Evolutionary conservation across 495 filamentous ascomycete genomes (phyloP).

Genomic region (Penicillium fimorum): DNA sequence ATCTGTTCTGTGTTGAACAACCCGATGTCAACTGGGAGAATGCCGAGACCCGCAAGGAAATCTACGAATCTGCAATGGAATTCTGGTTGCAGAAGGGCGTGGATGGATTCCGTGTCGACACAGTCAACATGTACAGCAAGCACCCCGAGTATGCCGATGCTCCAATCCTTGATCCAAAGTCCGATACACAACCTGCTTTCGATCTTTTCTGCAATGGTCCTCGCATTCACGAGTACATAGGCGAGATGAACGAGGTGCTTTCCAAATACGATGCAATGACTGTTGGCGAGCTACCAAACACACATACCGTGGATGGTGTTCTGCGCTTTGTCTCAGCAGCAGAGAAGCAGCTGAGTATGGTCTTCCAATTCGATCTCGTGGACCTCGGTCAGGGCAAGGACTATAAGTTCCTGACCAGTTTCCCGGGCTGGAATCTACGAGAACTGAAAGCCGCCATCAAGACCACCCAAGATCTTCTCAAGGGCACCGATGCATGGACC

Average conservation of each 20-base stretch:
- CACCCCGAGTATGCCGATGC: slow-evolving; percentile 44
- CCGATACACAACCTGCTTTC: slow-evolving; percentile 44
- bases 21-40: slow-evolving; percentile 60
- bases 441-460: slow-evolving; percentile 41
- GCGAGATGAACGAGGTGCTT: slow-evolving; percentile 46
- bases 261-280: slow-evolving; percentile 48
- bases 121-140: slow-evolving; percentile 56
- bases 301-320: slow-evolving; percentile 42
- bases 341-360: slow-evolving; percentile 50
- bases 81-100: slow-evolving; percentile 55
- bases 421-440: slow-evolving; percentile 39
- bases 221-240: slow-evolving; percentile 54
- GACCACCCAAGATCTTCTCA: slow-evolving; percentile 45
- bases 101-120: slow-evolving; percentile 58
- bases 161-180: slow-evolving; percentile 32
- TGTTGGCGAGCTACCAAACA: slow-evolving; percentile 52
- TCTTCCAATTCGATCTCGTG: slow-evolving; percentile 54
- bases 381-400: slow-evolving; percentile 45
- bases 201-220: slow-evolving; percentile 57
- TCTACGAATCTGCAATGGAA: slow-evolving; percentile 47
- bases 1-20: slow-evolving; percentile 51
- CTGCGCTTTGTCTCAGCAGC: slow-evolving; percentile 46
- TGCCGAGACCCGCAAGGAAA: slow-evolving; percentile 42
- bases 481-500: slow-evolving; percentile 53
- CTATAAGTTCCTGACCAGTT: slow-evolving; percentile 36